Base-by-base conservation (phyloP, 306 rosid genomes). In the Hippophae rhamnoides region DNA sequence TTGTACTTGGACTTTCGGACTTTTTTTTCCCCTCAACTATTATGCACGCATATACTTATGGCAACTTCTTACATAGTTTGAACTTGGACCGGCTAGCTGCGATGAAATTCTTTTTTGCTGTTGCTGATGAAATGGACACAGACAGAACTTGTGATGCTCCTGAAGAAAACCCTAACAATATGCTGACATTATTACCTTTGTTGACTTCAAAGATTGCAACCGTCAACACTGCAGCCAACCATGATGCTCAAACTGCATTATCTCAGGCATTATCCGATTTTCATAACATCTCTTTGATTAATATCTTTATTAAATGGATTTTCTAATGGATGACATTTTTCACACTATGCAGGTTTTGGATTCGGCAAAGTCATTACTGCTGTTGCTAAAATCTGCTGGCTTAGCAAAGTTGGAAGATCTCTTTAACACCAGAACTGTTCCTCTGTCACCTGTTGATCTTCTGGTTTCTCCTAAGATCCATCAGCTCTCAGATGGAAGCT, bases 61-160 rank as follows among this genome's bases (percentile, higher is more conserved):
- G 57, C 76, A 76, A 54, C 73, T 66, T 78, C 67, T 78, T 80
- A 81, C 70, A 67, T 73, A 84, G 93, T 72, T 84, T 88, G 83
- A 65, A 78, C 70, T 61, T 79, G 63, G 83, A 85, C 76, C 83
- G 84, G 78, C 86, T 88, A 69, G 75, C 63, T 43, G 74, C 67
- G 3, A 68, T 92, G 84, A 92, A 82, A 69, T 73, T 72, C 76
- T 88, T 92, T 73, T 92, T 82, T 79, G 99, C 96, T 68, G 60
- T 85, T 68, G 66, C 83, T 52, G 89, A 85, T 65, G 86, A 76
- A 31, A 31, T 31, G 38, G 38, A 31, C 63, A 74, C 44, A 64
- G 60, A 58, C 50, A 81, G 68, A 61, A 67, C 75, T 69, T 76
- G 64, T 56, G 75, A 69, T 65, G 82, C 70, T 77, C 59, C 95